Evolutionary conservation across 352 stramenopile species (phyloP).

Genomic region (Globisporangium perplexum): DNA sequence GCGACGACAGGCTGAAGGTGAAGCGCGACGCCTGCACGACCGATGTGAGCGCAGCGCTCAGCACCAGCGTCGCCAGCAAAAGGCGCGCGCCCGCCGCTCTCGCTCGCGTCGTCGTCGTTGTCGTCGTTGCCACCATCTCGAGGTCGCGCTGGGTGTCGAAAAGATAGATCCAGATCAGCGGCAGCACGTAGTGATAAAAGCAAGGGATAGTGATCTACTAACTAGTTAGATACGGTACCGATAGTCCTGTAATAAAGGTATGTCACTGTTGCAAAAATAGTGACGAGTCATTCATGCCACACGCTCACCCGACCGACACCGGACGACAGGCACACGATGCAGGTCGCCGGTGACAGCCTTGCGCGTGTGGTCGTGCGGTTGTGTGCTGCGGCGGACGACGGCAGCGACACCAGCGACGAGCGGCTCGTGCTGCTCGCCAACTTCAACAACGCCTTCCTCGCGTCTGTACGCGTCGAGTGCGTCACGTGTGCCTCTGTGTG

Average conservation of each 20-base stretch:
- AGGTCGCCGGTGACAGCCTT: too few species aligned
- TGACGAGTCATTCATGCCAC: too few species aligned
- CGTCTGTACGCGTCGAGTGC: slow-evolving; percentile 12
- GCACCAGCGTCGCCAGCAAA: slow-evolving; percentile 12
- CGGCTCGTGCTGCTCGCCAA: slow-evolving; percentile 2
- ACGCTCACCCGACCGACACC: too few species aligned
- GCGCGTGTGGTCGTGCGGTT: neutral
- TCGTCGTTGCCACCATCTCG: neutral
- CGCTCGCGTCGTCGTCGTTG: neutral
- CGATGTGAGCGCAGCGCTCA: neutral
- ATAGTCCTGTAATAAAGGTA: too few species aligned
- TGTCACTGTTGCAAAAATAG: too few species aligned
- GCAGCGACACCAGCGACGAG: neutral
- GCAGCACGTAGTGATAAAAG: too few species aligned
- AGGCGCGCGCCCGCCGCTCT: neutral
- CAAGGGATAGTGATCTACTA: too few species aligned
- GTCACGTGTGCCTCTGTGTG: neutral
- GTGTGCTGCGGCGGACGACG: neutral
- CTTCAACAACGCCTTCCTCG: slow-evolving; percentile 13
- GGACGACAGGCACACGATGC: too few species aligned
- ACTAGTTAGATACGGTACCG: too few species aligned
- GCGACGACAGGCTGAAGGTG: slow-evolving; percentile 36
- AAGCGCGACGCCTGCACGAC: slow-evolving; percentile 32
- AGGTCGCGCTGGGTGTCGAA: neutral
- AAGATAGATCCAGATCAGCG: neutral